Evolutionary conservation across 75 land plant genomes (phyloP).

Genomic region (Adiantum capillusveneris): DNA sequence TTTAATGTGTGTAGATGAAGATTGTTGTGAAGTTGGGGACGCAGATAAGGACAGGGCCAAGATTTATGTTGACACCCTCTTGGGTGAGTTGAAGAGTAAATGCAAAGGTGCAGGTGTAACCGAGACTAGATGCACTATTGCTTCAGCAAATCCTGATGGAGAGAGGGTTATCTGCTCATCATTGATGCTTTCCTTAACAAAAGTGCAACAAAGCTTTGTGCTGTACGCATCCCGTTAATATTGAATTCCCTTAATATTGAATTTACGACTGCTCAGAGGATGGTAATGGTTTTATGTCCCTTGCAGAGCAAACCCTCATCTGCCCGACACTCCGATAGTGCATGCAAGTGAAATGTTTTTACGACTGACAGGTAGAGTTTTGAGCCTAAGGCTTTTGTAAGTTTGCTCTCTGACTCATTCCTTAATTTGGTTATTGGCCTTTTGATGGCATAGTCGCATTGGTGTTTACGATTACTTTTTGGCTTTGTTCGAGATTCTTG

Average conservation of each 20-base stretch:
- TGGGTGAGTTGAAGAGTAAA: constrained; percentile 45
- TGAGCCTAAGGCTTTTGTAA: background rate
- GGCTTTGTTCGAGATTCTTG: too few species aligned
- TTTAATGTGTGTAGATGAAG: constrained; percentile 20
- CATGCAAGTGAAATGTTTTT: constrained; percentile 85
- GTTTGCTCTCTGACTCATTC: background rate
- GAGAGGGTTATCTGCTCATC: constrained; percentile 46
- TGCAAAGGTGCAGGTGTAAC: constrained; percentile 49
- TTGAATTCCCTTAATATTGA: too few species aligned
- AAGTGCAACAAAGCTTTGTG: constrained; percentile 98
- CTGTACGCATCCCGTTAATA: constrained; percentile 49
- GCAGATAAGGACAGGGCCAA: constrained; percentile 52
- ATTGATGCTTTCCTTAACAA: constrained; percentile 60
- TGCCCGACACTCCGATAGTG: constrained; percentile 86
- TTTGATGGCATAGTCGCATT: too few species aligned
- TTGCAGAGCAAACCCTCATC: constrained; percentile 69
- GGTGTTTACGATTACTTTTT: too few species aligned
- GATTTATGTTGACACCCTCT: constrained; percentile 30
- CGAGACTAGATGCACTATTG: constrained; percentile 38
- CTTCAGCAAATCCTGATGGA: constrained; percentile 14
- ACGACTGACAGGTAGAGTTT: constrained; percentile 62
- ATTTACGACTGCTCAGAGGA: too few species aligned
- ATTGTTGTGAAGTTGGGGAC: constrained; percentile 43
- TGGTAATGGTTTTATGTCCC: background rate
- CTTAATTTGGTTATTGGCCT: background rate